Conservation (phyloP, 208 protist genomes). For the Wallacemonas rigidus region DNA sequence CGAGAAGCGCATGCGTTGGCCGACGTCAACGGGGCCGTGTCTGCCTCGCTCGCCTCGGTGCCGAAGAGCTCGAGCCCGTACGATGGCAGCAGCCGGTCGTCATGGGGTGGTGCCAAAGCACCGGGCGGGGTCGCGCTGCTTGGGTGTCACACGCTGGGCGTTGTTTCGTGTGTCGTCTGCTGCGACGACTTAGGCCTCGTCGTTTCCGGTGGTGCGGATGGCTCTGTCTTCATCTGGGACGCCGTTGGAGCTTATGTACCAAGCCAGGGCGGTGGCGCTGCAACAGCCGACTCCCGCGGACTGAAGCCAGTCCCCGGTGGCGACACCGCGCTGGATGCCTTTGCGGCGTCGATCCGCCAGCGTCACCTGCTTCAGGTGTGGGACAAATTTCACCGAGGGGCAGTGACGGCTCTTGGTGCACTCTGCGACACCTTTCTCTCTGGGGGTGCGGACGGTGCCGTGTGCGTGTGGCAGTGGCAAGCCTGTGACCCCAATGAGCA, state of each 20-base stretch:
- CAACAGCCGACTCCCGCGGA: not conserved
- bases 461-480: slow-evolving; percentile 36
- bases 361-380: slow-evolving; percentile 25
- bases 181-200: slow-evolving; percentile 21
- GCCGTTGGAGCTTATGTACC: slow-evolving; percentile 23
- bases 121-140: slow-evolving; percentile 42
- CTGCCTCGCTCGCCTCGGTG: no score
- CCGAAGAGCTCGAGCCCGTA: no score
- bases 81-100: not conserved
- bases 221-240: slow-evolving; percentile 50
- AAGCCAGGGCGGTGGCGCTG: not conserved
- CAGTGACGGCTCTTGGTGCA: slow-evolving; percentile 34
- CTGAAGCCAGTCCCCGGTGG: not conserved
- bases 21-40: no score
- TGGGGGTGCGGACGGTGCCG: slow-evolving; percentile 39
- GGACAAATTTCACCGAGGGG: slow-evolving; percentile 30
- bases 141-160: slow-evolving; percentile 36
- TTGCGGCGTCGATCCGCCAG: slow-evolving; percentile 25
- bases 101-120: slow-evolving; percentile 13
- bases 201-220: slow-evolving; percentile 44
- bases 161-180: slow-evolving; percentile 23
- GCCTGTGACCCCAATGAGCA: not conserved
- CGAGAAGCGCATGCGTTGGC: not conserved
- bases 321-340: slow-evolving; percentile 21
- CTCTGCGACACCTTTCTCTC: slow-evolving; percentile 48